Base-by-base conservation (phyloP, 2,329 filamentous ascomycete species). In the Xenosphaeropsis pyriputrescens region DNA sequence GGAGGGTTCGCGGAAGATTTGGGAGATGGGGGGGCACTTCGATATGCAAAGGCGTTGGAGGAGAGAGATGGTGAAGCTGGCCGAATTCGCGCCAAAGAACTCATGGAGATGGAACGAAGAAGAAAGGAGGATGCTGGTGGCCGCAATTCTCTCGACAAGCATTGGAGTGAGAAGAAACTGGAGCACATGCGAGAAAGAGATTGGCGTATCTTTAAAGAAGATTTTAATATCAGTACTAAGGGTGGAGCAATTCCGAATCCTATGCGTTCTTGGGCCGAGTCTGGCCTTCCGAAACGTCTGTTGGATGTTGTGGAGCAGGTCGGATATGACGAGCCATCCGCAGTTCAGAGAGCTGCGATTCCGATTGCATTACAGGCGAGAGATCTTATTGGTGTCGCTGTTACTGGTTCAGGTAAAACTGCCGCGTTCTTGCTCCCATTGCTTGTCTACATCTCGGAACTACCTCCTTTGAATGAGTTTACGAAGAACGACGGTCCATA, bases 191-290 rank as follows among this genome's bases (percentile, higher is more conserved):
- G 85, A 44, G 88, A 96, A 61, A 72, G 91, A 56, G 91, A 98
- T 60, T 98, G 91, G 91, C 84, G 91, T 55, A 96, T 98, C 50
- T 95, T 98, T 75, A 98, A 96, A 62, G 91, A 96, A 58, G 88
- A 98, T 59, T 96, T 94, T 63, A 93, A 91, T 50, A 98, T 98
- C 55, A 71, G 80, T 31, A 95, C 86, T 7, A 96, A 94, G 58
- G 91, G 91, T 41, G 89, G 89, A 32, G 70, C 72, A 18, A 85
- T 96, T 39, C 91, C 91, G 1, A 89, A 96, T 51, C 91, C 91
- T 1, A 96, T 98, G 88, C 85, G 91, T 36, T 85, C 70, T 48
- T 98, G 91, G 91, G 56, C 72, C 34, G 91, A 98, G 58, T 93
- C 88, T 3, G 70, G 69, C 5, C 67, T 98, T 30, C 88, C 91